Evolutionary conservation across 768 basidiomycete species (phyloP).

Genomic region (Mycena latifolia): DNA sequence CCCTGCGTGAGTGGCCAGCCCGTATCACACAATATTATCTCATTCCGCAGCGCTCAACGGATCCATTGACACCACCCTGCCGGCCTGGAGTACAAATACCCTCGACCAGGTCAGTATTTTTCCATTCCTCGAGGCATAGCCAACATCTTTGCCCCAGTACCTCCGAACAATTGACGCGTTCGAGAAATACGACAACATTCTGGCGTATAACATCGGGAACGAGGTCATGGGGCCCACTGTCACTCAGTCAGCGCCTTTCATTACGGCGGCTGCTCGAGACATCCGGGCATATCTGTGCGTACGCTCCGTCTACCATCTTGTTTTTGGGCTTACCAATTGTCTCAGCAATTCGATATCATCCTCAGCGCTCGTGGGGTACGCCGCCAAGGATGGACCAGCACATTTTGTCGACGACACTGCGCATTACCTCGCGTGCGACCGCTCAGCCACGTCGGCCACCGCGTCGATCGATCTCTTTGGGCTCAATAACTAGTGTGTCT

Average conservation of each 20-base stretch:
- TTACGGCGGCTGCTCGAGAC: slow-evolving; percentile 94
- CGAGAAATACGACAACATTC: slow-evolving; percentile 88
- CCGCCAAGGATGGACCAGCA: slow-evolving; percentile 81
- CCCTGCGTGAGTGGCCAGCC: slow-evolving; percentile 57
- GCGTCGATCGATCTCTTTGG: slow-evolving; percentile 89
- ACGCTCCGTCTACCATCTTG: neutral
- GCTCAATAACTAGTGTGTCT: slow-evolving; percentile 84
- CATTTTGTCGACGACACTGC: slow-evolving; percentile 77
- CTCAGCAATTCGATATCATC: slow-evolving; percentile 19
- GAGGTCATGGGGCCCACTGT: slow-evolving; percentile 71
- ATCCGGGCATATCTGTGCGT: slow-evolving; percentile 85
- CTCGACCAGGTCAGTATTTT: slow-evolving; percentile 51
- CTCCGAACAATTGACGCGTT: slow-evolving; percentile 83
- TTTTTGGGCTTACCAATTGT: neutral
- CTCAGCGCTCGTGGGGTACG: slow-evolving; percentile 76
- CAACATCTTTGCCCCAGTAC: slow-evolving; percentile 64
- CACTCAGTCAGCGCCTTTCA: slow-evolving; percentile 78
- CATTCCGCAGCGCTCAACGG: slow-evolving; percentile 63
- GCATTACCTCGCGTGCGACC: slow-evolving; percentile 84
- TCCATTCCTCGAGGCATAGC: neutral
- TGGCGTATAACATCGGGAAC: slow-evolving; percentile 93
- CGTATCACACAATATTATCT: neutral
- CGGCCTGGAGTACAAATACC: slow-evolving; percentile 74
- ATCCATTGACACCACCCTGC: slow-evolving; percentile 68
- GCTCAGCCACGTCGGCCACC: slow-evolving; percentile 55